Evolutionary conservation across 495 filamentous ascomycete genomes (phyloP).

Genomic region (Aspergillus asperescens): DNA sequence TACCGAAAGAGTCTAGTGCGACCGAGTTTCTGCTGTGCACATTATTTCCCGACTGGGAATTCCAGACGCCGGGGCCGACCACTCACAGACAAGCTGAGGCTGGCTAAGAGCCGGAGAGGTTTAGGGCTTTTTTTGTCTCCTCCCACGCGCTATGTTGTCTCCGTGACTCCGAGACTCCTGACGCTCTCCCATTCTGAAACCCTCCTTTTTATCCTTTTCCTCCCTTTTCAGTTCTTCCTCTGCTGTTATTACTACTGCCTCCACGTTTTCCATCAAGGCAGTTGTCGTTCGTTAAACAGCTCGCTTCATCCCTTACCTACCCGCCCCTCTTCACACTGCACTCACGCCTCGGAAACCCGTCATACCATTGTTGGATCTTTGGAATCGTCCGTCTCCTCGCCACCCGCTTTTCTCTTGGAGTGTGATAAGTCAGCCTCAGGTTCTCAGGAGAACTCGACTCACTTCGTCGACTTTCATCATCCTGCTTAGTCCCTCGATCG

Average conservation of each 20-base stretch:
- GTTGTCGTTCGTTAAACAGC: conserved; percentile 20
- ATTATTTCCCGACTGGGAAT: background rate
- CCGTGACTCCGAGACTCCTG: background rate
- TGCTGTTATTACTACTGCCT: conserved; percentile 17
- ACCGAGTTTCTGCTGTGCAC: background rate
- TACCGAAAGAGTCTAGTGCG: background rate
- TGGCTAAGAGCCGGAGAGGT: background rate
- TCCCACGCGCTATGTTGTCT: background rate
- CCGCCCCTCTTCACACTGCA: no score
- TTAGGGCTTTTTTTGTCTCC: background rate
- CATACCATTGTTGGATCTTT: background rate
- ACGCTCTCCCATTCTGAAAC: conserved; percentile 11
- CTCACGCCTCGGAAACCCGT: background rate
- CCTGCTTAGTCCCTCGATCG: conserved; percentile 6
- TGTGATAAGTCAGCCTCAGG: conserved; percentile 7
- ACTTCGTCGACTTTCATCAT: background rate
- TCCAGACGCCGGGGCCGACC: background rate
- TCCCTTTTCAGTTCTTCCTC: conserved; percentile 15
- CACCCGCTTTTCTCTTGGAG: conserved; percentile 3
- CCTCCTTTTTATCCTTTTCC: conserved; percentile 16
- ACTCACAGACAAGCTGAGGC: background rate
- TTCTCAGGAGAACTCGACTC: background rate
- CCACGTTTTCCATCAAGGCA: conserved; percentile 9
- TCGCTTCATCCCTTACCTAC: conserved; percentile 5
- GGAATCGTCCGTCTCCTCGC: background rate